Base-by-base conservation (phyloP, 2,329 filamentous ascomycete genomes). In the Blastomyces emzantsi region DNA sequence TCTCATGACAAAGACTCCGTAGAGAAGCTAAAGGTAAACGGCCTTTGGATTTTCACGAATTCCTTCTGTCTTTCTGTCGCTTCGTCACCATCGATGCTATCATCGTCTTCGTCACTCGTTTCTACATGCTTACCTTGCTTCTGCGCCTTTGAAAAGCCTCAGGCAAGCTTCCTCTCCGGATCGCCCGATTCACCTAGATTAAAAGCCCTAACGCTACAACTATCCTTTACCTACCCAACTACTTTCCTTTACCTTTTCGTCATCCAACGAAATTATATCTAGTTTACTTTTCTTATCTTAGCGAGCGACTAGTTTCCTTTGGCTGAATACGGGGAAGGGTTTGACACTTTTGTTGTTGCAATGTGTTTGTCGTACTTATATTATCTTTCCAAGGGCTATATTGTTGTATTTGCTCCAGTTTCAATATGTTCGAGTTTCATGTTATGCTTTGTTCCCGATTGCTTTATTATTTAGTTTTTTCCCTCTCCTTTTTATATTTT, bases 251-350 rank as follows among this genome's bases (percentile, higher is more conserved):
- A 33, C 17, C n/a, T 36, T 43, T 41, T 61, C 33, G 13, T 54
- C 39, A 2, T 19, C 45, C 49, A 19, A 41, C 22, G 47, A 54
- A 61, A 22, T 28, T 54, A 51, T 61, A 11, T 61, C 11, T 43
- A 22, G 17, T 41, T 56, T 56, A 36, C 30, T 19, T 57, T 41
- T 41, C n/a, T 57, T 57, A 39, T 61, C 25, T 61, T n/a, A 52
- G 60, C 45, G 60, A 51, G 60, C 60, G 59, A 61, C n/a, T 54
- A 43, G 41, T 61, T 61, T 22, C 30, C 60, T 28, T 51, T 39
- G 30, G n/a, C 15, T 41, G 60, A 54, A 54, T 54, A 39, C 47
- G 47, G 47, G 60, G 41, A 41, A 11, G 15, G 15, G 7, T 61
- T 51, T 41, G 47, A 28, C 52, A 28, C 33, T 28, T 51, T 54